phyloP scores from a whole-genome alignment of 495 filamentous ascomycete genomes.

The Hypoxylon perforatum region DNA sequence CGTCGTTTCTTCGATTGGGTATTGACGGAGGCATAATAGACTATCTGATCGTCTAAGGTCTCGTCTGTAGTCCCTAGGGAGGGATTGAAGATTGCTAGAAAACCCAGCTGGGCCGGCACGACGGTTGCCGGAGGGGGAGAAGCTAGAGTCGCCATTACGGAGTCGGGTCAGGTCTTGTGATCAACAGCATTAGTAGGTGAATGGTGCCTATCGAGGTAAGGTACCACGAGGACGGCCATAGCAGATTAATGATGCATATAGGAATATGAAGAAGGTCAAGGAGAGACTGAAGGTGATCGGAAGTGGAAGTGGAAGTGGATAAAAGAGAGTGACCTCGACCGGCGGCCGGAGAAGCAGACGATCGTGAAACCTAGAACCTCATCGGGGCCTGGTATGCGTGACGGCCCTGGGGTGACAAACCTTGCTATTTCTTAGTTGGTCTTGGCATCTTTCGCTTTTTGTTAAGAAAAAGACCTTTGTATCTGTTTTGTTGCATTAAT shows the following conservation, averaged over 20 bases:
- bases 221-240: conserved; percentile 32
- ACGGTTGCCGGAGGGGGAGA: conserved; percentile 40
- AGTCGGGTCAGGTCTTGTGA: conserved; percentile 3
- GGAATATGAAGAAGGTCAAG: not conserved
- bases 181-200: conserved; percentile 25
- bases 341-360: too few species aligned
- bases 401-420: too few species aligned
- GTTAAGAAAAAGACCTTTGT: too few species aligned
- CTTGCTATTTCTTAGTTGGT: too few species aligned
- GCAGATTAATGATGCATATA: conserved; percentile 17
- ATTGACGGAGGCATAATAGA: conserved; percentile 84
- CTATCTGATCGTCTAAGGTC: conserved; percentile 87
- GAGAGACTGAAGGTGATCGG: too few species aligned
- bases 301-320: too few species aligned
- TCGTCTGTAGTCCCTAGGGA: conserved; percentile 88
- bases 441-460: too few species aligned
- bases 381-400: too few species aligned
- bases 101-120: conserved; percentile 86
- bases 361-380: too few species aligned
- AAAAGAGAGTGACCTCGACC: too few species aligned
- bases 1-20: conserved; percentile 51
- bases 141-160: conserved; percentile 27
- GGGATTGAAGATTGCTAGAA: conserved; percentile 94
- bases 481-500: too few species aligned
- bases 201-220: conserved; percentile 30